Conservation (phyloP, 192 early-diverging fungal species). For the Lunasporangiospora selenospora region DNA sequence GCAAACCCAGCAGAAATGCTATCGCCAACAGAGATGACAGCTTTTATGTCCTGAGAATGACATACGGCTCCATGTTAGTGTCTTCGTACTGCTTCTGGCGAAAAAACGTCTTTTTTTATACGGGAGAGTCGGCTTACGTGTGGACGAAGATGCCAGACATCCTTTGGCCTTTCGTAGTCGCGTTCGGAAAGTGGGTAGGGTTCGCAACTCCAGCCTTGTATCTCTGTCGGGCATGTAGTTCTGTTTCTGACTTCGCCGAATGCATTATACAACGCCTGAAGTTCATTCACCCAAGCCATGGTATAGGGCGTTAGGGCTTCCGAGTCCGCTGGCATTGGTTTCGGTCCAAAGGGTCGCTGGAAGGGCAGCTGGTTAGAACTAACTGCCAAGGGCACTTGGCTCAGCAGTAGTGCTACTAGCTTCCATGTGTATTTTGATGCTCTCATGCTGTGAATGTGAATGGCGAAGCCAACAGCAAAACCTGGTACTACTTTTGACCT, state of each 20-base stretch:
- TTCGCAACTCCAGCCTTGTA: constrained; percentile 48
- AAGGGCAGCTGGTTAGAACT: constrained; percentile 29
- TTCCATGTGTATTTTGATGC: no score
- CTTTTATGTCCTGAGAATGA: constrained; percentile 53
- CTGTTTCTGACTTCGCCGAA: constrained; percentile 43
- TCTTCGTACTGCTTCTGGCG: neutral
- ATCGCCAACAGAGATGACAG: constrained; percentile 57
- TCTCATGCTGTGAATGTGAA: no score
- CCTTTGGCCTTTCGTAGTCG: constrained; percentile 39
- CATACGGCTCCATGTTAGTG: neutral
- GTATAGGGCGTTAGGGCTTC: constrained; percentile 41
- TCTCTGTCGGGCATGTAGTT: constrained; percentile 41
- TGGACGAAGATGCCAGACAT: constrained; percentile 55
- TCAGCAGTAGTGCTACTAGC: no score
- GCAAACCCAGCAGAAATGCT: constrained; percentile 64
- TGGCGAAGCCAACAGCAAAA: no score
- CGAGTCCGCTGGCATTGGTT: neutral
- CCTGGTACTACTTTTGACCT: no score
- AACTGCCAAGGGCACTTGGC: no score
- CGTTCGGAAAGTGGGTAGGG: constrained; percentile 38
- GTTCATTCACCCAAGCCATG: constrained; percentile 49
- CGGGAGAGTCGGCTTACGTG: constrained; percentile 36
- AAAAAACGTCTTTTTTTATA: neutral
- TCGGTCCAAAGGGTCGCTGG: neutral
- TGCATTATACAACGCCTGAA: constrained; percentile 51